phyloP scores from a whole-genome alignment of 345 rosid species.

The Melaleuca alternifolia region DNA sequence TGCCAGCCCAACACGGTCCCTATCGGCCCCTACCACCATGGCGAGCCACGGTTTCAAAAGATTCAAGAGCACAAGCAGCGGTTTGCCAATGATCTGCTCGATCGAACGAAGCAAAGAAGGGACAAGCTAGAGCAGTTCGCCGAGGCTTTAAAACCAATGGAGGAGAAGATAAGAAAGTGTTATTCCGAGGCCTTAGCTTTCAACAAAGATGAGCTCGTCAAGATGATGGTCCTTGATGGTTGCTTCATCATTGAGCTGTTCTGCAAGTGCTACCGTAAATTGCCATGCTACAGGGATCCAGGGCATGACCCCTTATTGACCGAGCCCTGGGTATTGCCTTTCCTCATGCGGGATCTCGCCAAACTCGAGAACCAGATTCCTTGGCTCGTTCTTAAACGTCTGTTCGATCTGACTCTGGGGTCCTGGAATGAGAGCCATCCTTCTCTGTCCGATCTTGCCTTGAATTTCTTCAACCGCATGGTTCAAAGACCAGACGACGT shows the following conservation, averaged over 20 bases:
- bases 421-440: constrained; percentile 12
- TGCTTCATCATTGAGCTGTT: constrained; percentile 53
- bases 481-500: constrained; percentile 26
- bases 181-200: constrained; percentile 47
- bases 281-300: constrained; percentile 7
- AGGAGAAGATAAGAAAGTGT: constrained; percentile 38
- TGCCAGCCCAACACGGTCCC: constrained; percentile 63
- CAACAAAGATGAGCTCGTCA: constrained; percentile 23
- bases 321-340: constrained; percentile 65
- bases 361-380: constrained; percentile 59
- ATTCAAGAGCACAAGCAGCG: constrained; percentile 76
- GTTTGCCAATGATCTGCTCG: constrained; percentile 30
- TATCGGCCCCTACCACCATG: constrained; percentile 59
- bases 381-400: constrained; percentile 44
- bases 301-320: constrained; percentile 51
- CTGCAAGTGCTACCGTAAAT: constrained; percentile 24
- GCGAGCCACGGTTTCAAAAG: constrained; percentile 29
- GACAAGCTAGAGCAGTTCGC: constrained; percentile 30
- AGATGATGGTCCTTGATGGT: constrained; percentile 70
- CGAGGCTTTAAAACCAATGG: constrained; percentile 20
- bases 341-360: constrained; percentile 51
- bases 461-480: constrained; percentile 49
- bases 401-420: constrained; percentile 34
- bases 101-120: constrained; percentile 9
- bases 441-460: constrained; percentile 31